These are phyloP conservation scores for Fusarium zealandicum DNA, from an alignment of 2,329 filamentous ascomycete genomes.

Conservation along the genomic window DNA sequence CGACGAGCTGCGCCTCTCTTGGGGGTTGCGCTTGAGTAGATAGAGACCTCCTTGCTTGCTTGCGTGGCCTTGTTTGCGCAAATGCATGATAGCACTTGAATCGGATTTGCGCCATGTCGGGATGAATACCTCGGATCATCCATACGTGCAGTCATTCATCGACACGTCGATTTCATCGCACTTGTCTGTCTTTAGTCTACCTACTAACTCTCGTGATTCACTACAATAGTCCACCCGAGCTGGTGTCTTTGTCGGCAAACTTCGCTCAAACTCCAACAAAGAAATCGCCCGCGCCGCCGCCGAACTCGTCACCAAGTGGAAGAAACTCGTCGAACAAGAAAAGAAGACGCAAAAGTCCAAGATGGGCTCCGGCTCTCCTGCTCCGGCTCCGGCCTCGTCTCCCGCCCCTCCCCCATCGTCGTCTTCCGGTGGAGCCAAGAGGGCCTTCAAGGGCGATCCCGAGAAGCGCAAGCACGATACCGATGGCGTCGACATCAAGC, in stretches of 20 bases:
- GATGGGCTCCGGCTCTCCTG: conserved; percentile 51
- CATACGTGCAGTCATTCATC: not conserved
- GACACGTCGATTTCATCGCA: not conserved
- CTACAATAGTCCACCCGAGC: conserved; percentile 76
- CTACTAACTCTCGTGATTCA: conserved; percentile 20
- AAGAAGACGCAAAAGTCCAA: conserved; percentile 59
- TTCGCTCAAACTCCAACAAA: conserved; percentile 78
- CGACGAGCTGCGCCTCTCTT: not conserved
- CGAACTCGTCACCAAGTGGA: conserved; percentile 89
- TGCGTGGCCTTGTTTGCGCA: conserved; percentile 18
- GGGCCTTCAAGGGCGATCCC: conserved; percentile 67
- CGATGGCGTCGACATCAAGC: conserved; percentile 80
- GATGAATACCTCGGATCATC: not conserved
- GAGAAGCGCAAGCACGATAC: conserved; percentile 82
- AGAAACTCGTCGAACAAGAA: conserved; percentile 74
- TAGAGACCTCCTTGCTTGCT: not conserved
- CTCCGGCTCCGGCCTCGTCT: conserved; percentile 60
- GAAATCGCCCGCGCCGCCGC: conserved; percentile 79
- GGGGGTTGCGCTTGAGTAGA: not conserved
- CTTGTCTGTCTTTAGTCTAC: not conserved
- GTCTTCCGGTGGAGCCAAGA: conserved; percentile 49
- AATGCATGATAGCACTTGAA: conserved; percentile 31
- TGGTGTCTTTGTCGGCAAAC: conserved; percentile 86
- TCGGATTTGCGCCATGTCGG: not conserved
- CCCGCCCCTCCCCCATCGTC: conserved; percentile 56